These are phyloP conservation scores for Trypanosoma melophagium DNA, from an alignment of 208 protist genomes.

Conservation along the genomic window DNA sequence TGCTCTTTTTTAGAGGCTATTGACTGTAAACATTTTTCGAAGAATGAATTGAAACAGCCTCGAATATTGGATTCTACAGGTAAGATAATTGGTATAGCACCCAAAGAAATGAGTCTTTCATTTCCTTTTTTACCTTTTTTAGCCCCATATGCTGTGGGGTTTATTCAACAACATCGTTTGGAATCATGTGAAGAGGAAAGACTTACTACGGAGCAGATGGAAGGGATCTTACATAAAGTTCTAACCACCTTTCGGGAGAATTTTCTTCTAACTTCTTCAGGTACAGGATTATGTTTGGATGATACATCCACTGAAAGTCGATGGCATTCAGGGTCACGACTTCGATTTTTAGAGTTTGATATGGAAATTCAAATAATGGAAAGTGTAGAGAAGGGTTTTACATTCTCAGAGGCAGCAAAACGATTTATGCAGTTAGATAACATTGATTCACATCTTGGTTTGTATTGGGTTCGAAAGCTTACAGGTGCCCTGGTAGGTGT, in stretches of 20 bases:
- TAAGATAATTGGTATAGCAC: not conserved
- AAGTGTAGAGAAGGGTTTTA: constrained; percentile 29
- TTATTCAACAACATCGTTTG: constrained; percentile 50
- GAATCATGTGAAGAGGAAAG: constrained; percentile 22
- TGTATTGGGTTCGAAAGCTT: constrained; percentile 28
- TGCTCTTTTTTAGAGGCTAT: constrained; percentile 66
- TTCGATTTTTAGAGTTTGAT: constrained; percentile 47
- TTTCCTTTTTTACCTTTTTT: constrained; percentile 78
- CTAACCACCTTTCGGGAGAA: constrained; percentile 39
- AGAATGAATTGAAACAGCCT: constrained; percentile 1
- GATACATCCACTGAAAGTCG: constrained; percentile 3
- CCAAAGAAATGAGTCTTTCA: constrained; percentile 39
- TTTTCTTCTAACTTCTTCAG: constrained; percentile 40
- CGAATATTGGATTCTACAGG: constrained; percentile 18
- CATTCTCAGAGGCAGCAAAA: constrained; percentile 13
- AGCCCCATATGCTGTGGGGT: constrained; percentile 67
- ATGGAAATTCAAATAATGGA: constrained; percentile 55
- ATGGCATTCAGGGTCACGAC: constrained; percentile 29
- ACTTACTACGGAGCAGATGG: constrained; percentile 27
- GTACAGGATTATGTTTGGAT: constrained; percentile 17
- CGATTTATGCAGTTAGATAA: constrained; percentile 6
- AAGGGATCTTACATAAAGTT: constrained; percentile 23
- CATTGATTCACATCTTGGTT: not conserved
- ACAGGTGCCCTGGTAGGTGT: constrained; percentile 24
- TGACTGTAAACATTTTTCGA: constrained; percentile 50